Evolutionary conservation across 371 early-diverging fungal genomes (phyloP).

Genomic region (Mortierella sp.): DNA sequence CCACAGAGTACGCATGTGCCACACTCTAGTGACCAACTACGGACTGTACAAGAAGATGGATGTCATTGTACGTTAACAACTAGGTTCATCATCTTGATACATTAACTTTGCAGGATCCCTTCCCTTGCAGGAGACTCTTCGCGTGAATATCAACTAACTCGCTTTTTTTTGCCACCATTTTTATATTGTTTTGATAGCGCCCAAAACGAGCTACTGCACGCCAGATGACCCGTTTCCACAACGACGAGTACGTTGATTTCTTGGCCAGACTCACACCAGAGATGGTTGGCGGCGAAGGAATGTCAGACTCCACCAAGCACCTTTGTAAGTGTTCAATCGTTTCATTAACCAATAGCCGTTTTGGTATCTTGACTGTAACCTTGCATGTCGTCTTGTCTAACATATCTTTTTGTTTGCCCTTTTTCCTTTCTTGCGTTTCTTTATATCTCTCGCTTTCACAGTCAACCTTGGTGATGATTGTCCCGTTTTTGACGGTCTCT

Average conservation of each 20-base stretch:
- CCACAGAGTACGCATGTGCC: conserved; percentile 96
- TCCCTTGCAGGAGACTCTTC: background rate
- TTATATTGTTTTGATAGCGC: conserved; percentile 64
- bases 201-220: conserved; percentile 89
- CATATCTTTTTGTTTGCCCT: background rate
- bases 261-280: conserved; percentile 95
- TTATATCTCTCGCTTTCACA: conserved; percentile 35
- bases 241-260: conserved; percentile 99
- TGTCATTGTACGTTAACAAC: conserved; percentile 70
- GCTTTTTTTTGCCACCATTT: background rate
- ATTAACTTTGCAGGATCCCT: background rate
- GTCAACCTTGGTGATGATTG: conserved; percentile 98
- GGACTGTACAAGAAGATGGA: conserved; percentile 95
- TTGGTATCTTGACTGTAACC: background rate
- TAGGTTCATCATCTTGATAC: background rate
- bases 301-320: conserved; percentile 88
- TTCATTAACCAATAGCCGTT: background rate
- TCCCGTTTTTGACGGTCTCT: conserved; percentile 97
- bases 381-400: background rate
- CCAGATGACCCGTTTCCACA: conserved; percentile 99
- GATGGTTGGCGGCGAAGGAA: conserved; percentile 85
- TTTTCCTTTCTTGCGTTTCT: background rate
- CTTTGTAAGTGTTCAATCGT: conserved; percentile 28
- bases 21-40: conserved; percentile 96
- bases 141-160: background rate